Evolutionary conservation across 176 grass and related monocot species (phyloP).

Genomic region (Aegilops bicornis): DNA sequence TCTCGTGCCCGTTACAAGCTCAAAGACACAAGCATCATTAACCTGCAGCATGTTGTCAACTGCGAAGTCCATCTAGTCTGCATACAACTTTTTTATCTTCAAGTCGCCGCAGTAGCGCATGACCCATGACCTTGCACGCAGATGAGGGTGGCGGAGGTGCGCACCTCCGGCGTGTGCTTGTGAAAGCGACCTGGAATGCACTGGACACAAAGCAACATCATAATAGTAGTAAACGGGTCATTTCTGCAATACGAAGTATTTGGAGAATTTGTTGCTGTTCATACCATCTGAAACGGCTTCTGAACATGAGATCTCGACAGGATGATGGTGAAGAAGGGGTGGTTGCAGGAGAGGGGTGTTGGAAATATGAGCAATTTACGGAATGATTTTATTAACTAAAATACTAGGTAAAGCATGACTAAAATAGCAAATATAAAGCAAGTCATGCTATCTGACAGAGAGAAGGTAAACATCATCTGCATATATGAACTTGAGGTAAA

Average conservation of each 20-base stretch:
- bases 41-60: conserved; percentile 35
- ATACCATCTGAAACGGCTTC: conserved; percentile 28
- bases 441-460: too few relatives aligned
- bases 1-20: not conserved
- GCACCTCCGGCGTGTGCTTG: not conserved
- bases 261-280: not conserved
- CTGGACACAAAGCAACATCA: not conserved
- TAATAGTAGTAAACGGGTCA: not conserved
- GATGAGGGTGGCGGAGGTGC: conserved; percentile 3
- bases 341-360: conserved; percentile 33
- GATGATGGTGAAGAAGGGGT: conserved; percentile 48
- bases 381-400: too few relatives aligned
- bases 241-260: not conserved
- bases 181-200: conserved; percentile 27
- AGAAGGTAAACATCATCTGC: too few relatives aligned
- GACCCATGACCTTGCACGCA: conserved; percentile 7
- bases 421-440: too few relatives aligned
- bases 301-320: conserved; percentile 31
- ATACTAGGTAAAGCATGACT: too few relatives aligned
- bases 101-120: conserved; percentile 29
- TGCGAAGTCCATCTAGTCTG: conserved; percentile 34
- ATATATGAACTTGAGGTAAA: too few relatives aligned
- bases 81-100: conserved; percentile 1
- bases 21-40: conserved; percentile 42
- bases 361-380: too few relatives aligned